phyloP scores from a whole-genome alignment of 176 grass and related monocot species.

The Canna indica region DNA sequence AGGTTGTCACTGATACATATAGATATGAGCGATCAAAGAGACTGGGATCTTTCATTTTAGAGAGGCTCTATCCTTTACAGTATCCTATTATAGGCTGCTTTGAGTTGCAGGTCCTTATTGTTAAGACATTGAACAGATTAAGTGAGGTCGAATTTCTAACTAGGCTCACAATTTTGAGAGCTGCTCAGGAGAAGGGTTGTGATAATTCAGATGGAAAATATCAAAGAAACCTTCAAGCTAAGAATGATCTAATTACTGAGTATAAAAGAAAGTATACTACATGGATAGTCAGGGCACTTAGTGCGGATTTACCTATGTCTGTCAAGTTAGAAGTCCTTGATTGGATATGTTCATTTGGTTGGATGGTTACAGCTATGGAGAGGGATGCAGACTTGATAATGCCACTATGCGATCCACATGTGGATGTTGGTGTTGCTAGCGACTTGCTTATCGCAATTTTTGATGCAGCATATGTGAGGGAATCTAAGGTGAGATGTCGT shows the following conservation, averaged over 20 bases:
- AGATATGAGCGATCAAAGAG: conserved; percentile 47
- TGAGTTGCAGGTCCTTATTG: conserved; percentile 79
- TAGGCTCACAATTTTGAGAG: conserved; percentile 33
- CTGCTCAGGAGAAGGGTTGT: conserved; percentile 25
- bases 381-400: conserved; percentile 26
- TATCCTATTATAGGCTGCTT: conserved; percentile 45
- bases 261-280: conserved; percentile 52
- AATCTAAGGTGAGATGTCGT: conserved; percentile 70
- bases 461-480: conserved; percentile 81
- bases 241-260: conserved; percentile 39
- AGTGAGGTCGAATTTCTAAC: conserved; percentile 64
- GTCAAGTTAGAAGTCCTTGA: conserved; percentile 74
- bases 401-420: conserved; percentile 33
- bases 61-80: conserved; percentile 66
- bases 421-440: conserved; percentile 41
- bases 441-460: conserved; percentile 57
- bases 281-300: conserved; percentile 48
- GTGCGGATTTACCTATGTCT: conserved; percentile 40
- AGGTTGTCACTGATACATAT: conserved; percentile 14
- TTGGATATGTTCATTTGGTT: conserved; percentile 54
- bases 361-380: conserved; percentile 35
- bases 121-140: conserved; percentile 60
- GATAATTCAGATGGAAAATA: conserved; percentile 23
- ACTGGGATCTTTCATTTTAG: conserved; percentile 54
- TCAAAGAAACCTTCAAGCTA: conserved; percentile 21